Evolutionary conservation across 441 rosid species (phyloP).

Genomic region (Euphorbia celastroides): DNA sequence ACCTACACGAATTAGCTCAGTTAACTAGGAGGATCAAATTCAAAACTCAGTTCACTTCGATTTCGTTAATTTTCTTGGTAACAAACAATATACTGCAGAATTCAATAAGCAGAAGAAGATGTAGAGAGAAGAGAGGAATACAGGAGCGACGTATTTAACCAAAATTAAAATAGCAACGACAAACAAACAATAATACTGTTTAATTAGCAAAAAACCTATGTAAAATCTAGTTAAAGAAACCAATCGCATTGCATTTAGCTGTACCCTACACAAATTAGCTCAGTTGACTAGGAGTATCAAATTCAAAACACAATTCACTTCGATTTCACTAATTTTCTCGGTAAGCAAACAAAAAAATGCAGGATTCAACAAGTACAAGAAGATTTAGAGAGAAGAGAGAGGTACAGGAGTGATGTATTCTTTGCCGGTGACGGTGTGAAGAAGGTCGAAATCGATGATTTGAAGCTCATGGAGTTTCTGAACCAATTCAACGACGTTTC

Average conservation of each 20-base stretch:
- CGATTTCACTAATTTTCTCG: background rate
- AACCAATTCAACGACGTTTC: conserved; percentile 95
- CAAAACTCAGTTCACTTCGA: background rate
- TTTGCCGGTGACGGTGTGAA: conserved; percentile 92
- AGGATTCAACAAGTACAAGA: too few relatives aligned
- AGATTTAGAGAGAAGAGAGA: background rate
- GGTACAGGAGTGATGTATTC: conserved; percentile 87
- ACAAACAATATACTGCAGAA: too few relatives aligned
- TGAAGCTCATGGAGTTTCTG: conserved; percentile 91
- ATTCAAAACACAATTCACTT: background rate
- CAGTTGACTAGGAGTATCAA: conserved; percentile 3
- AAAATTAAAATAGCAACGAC: background rate
- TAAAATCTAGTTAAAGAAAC: background rate
- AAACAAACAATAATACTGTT: background rate
- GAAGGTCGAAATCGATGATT: conserved; percentile 94
- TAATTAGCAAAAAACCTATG: background rate
- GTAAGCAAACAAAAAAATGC: background rate
- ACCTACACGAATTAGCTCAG: background rate
- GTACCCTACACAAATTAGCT: background rate
- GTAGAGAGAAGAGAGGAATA: too few relatives aligned
- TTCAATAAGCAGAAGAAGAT: too few relatives aligned
- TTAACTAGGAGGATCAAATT: background rate
- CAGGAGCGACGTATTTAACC: too few relatives aligned
- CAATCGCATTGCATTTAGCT: background rate
- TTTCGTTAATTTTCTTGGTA: conserved; percentile 4